These are phyloP conservation scores for Mycosarcoma mackinlayi DNA, from an alignment of 1,284 basidiomycete genomes.

Conservation along the genomic window DNA sequence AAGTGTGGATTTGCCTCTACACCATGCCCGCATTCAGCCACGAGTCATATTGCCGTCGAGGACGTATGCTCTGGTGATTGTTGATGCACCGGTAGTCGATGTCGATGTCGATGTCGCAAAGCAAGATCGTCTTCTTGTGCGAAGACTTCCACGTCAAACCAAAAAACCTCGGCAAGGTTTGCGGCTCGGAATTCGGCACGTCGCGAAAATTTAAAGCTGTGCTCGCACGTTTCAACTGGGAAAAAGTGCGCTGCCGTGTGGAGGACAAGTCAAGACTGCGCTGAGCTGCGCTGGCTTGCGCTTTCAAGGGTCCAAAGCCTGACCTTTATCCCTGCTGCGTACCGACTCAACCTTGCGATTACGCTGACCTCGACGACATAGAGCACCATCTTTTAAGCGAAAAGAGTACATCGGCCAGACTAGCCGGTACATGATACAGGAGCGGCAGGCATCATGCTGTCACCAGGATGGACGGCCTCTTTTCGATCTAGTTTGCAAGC, in stretches of 20 bases:
- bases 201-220: not conserved
- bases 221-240: slow-evolving; percentile 2
- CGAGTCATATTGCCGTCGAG: no score
- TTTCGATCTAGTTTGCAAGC: not conserved
- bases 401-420: no score
- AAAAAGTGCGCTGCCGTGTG: not conserved
- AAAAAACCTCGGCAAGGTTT: slow-evolving; percentile 1
- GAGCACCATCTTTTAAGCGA: not conserved
- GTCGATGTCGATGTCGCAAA: not conserved
- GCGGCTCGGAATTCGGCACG: slow-evolving; percentile 2
- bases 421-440: no score
- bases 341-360: no score
- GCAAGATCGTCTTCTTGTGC: not conserved
- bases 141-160: not conserved
- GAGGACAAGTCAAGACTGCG: not conserved
- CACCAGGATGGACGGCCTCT: slow-evolving; percentile 6
- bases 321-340: no score
- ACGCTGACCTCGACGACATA: not conserved
- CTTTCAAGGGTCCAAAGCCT: slow-evolving; percentile 1
- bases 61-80: no score
- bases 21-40: slow-evolving; percentile 1
- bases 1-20: not conserved
- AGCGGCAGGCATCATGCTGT: slow-evolving; percentile 10
- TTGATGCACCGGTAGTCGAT: no score
- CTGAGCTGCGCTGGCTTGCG: no score